Percentiles rank a stretch among this genome's conserved stretches.
phyloP scores from a whole-genome alignment of 371 early-diverging fungal species.

The Mucor mucedo region DNA sequence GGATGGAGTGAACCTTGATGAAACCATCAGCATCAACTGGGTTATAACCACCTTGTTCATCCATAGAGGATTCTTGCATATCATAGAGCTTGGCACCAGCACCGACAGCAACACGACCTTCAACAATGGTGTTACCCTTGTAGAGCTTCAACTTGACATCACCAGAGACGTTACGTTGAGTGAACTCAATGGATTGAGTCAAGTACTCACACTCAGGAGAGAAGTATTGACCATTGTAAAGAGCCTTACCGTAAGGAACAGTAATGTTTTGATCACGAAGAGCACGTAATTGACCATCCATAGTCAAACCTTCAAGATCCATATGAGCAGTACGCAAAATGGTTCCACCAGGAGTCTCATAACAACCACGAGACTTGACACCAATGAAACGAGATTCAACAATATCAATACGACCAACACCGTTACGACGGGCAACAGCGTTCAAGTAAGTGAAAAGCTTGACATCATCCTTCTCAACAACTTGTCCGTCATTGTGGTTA shows the following conservation, averaged over 20 bases:
- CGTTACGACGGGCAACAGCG: conserved; percentile 94
- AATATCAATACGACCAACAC: conserved; percentile 97
- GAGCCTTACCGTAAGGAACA: conserved; percentile 69
- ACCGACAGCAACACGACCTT: conserved; percentile 83
- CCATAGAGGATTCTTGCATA: conserved; percentile 94
- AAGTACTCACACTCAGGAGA: conserved; percentile 94
- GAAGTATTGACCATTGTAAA: conserved; percentile 97
- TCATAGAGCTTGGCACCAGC: conserved; percentile 87
- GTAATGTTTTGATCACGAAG: conserved; percentile 89
- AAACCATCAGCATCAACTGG: conserved; percentile 95
- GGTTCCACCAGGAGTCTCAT: conserved; percentile 98
- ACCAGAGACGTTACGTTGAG: conserved; percentile 89
- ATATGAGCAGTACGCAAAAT: conserved; percentile 93
- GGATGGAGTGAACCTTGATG: conserved; percentile 95
- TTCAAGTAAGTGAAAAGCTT: conserved; percentile 94
- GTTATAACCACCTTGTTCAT: conserved; percentile 93
- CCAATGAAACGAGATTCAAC: conserved; percentile 98
- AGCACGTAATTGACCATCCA: conserved; percentile 95
- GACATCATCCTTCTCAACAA: conserved; percentile 69
- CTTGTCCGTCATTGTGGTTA: conserved; percentile 77
- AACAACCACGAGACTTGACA: conserved; percentile 97
- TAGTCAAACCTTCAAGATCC: conserved; percentile 93
- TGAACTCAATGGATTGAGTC: conserved; percentile 76
- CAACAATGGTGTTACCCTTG: conserved; percentile 91
- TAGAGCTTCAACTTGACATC: conserved; percentile 92